phyloP scores from a whole-genome alignment of 2,329 filamentous ascomycete genomes.

The Paramyrothecium roridum region DNA sequence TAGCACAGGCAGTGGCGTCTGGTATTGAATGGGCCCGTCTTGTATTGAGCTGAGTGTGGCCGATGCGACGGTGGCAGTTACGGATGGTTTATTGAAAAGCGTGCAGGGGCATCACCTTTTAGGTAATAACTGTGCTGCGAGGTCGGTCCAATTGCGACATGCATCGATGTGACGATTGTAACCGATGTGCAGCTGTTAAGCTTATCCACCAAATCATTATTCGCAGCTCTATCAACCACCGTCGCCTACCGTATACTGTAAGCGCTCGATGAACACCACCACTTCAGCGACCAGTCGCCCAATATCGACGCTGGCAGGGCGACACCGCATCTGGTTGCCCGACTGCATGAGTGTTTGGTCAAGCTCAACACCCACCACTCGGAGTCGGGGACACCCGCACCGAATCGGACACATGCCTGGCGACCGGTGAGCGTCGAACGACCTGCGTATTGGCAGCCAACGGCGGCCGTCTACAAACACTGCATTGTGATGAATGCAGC shows the following conservation, averaged over 20 bases:
- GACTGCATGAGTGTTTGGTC: not conserved
- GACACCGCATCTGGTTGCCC: not conserved
- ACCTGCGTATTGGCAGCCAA: not conserved
- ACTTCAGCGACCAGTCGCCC: not conserved
- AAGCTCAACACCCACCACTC: not conserved
- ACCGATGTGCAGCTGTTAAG: not conserved
- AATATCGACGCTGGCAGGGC: too few species aligned
- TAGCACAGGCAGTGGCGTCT: not conserved
- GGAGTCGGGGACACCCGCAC: not conserved
- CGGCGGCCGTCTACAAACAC: too few species aligned
- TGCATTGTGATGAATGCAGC: too few species aligned
- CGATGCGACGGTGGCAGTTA: too few species aligned
- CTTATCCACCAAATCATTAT: not conserved
- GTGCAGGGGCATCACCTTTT: too few species aligned
- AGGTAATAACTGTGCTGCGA: too few species aligned
- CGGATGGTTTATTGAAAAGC: too few species aligned
- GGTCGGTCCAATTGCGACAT: not conserved
- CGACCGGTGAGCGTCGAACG: not conserved
- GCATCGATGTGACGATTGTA: not conserved
- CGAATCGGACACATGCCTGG: not conserved
- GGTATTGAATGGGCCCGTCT: not conserved
- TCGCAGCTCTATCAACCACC: not conserved
- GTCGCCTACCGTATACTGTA: not conserved
- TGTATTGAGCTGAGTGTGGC: not conserved
- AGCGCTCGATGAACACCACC: not conserved